A percentile compares a stretch with the other conserved stretches of the same genome.
These are phyloP conservation scores for Tolypocladium amazonense DNA, from an alignment of 2,329 filamentous ascomycete genomes.

Conservation along the genomic window DNA sequence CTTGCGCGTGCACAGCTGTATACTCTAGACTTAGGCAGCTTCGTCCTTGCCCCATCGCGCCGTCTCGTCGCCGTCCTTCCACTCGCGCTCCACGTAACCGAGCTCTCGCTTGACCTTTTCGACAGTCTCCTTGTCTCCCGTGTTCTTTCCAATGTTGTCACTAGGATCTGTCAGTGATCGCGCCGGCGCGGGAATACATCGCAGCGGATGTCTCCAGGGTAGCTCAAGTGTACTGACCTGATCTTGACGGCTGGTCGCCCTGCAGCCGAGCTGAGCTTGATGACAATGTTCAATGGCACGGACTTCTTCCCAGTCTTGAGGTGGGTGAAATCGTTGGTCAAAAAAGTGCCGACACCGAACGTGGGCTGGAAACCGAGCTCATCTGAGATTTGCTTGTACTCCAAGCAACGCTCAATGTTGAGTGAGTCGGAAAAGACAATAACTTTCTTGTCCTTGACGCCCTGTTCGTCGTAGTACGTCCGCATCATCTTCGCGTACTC, in stretches of 20 bases:
- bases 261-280: conserved; percentile 81
- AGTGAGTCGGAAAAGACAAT: conserved; percentile 95
- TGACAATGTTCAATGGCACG: conserved; percentile 89
- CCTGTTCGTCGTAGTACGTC: conserved; percentile 66
- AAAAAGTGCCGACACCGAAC: conserved; percentile 90
- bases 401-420: conserved; percentile 79
- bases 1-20: not conserved
- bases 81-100: conserved; percentile 76
- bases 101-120: conserved; percentile 73
- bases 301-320: conserved; percentile 69
- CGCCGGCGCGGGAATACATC: not conserved
- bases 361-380: conserved; percentile 70
- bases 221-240: conserved; percentile 29
- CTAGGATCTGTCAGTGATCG: conserved; percentile 19
- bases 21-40: conserved; percentile 9
- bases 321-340: conserved; percentile 89
- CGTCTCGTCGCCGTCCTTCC: conserved; percentile 76
- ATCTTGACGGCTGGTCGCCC: conserved; percentile 85
- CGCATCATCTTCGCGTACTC: conserved; percentile 71
- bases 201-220: not conserved
- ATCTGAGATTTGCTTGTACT: conserved; percentile 81
- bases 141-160: conserved; percentile 89
- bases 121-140: conserved; percentile 71
- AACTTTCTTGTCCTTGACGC: conserved; percentile 70
- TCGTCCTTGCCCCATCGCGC: conserved; percentile 62